Evolutionary conservation across 257 asterid species (phyloP).

Genomic region (Solanum tarijense): DNA sequence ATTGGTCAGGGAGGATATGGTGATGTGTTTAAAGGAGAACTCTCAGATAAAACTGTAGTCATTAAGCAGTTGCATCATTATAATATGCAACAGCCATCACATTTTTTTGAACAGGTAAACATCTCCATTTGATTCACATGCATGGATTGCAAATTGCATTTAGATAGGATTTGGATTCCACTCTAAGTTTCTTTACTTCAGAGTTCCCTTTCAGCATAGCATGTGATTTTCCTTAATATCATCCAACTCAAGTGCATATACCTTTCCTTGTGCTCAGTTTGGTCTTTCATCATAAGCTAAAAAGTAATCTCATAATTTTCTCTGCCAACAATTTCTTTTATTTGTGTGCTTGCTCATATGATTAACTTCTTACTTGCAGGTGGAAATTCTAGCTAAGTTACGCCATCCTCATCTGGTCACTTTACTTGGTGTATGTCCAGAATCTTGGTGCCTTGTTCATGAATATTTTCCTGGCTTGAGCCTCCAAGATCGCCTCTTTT

Average conservation of each 20-base stretch:
- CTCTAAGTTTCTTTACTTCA: not conserved
- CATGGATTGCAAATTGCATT: not conserved
- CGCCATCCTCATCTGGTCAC: constrained; percentile 54
- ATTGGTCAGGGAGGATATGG: constrained; percentile 67
- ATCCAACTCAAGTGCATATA: not conserved
- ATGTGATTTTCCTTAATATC: not conserved
- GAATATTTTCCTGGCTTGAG: constrained; percentile 66
- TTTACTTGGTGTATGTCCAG: constrained; percentile 61
- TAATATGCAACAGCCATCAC: constrained; percentile 36
- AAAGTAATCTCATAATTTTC: not conserved
- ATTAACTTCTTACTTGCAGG: constrained; percentile 28
- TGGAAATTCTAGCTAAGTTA: constrained; percentile 38
- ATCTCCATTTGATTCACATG: not conserved
- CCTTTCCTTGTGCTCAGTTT: not conserved
- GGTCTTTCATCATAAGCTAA: not conserved
- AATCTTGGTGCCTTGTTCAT: constrained; percentile 55
- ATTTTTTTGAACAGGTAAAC: constrained; percentile 44
- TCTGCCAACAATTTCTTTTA: not conserved
- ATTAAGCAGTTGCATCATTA: constrained; percentile 58
- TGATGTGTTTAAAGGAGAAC: constrained; percentile 67
- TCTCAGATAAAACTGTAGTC: constrained; percentile 48
- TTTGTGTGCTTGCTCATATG: not conserved
- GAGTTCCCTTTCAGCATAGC: not conserved
- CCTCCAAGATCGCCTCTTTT: constrained; percentile 46
- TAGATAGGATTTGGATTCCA: not conserved